Evolutionary conservation across 805 yeast species (phyloP), one percentile per base, ranked within the genome.

Genomic region (Candida andamanensis): DNA sequence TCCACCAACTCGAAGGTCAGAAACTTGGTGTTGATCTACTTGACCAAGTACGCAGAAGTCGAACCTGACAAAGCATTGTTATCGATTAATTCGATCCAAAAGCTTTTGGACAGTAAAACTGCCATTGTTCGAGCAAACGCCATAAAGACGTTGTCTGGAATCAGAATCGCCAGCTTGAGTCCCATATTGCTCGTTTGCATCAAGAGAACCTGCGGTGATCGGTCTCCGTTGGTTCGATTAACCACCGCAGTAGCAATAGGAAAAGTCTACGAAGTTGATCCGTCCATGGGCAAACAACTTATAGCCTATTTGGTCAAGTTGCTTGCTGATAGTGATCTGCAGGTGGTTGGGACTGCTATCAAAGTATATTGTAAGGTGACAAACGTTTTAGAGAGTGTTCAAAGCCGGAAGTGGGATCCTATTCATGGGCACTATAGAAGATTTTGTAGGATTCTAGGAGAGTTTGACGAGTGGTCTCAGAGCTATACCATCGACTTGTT

Each of bases 51-150:
- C 52, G 92, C 95, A 15, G 94, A 85, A 40, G 56, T 67, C 34
- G 89, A 85, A 44, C 95, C 92, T 7, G 95, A 89, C 52, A 72
- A 85, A n/a, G 92, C 97, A 2, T 68, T 92, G 14, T 65, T 92
- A 28, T 78, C 95, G 1, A 84, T 92, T 42, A 92, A 92, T 55
- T 84, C 97, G 1, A 83, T 92, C 29, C 98, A 92, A 54, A 86
- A 84, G 56, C 70, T 85, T 1, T 58, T 90, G 17, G 64, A 71
- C 7, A 95, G 86, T 45, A 76, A 76, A 42, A 72, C 71, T 39
- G 81, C 94, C 2, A 69, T 74, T 8, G 63, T 71, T 12, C 65
- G 97, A 41, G 73, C 89, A 2, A 63, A 85, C 35, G 80, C 95
- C 0, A 72, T 92, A 26, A 69, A 89, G 33, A 79, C 87, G 10